phyloP scores from a whole-genome alignment of 768 basidiomycete genomes.

The Mycena galericulata region DNA sequence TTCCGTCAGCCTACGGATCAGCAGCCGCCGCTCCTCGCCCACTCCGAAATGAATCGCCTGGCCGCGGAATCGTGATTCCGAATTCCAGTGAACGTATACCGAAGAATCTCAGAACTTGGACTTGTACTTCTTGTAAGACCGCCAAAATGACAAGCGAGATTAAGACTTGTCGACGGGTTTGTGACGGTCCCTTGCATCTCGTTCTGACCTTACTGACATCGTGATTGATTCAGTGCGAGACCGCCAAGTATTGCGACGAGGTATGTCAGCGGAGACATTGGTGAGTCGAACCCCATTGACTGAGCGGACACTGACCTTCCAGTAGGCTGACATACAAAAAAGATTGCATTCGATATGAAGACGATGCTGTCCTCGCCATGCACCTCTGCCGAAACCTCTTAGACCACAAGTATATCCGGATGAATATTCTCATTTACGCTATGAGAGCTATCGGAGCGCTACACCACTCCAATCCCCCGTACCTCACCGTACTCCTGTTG shows the following conservation, averaged over 20 bases:
- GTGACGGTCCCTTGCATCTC: background rate
- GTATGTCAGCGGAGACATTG: slow-evolving; percentile 13
- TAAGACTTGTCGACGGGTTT: slow-evolving; percentile 8
- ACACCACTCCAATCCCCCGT: slow-evolving; percentile 11
- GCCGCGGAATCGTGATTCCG: background rate
- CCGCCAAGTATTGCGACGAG: slow-evolving; percentile 3
- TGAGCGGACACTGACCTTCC: background rate
- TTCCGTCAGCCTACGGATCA: slow-evolving; percentile 11
- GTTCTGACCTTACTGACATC: background rate
- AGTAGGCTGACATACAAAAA: slow-evolving; percentile 5
- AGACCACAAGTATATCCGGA: slow-evolving; percentile 7
- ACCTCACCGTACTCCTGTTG: slow-evolving; percentile 1
- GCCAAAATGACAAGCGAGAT: background rate
- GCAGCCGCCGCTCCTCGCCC: background rate
- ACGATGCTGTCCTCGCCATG: background rate
- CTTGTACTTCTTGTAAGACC: slow-evolving; percentile 8
- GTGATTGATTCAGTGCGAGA: background rate
- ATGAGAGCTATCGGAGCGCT: slow-evolving; percentile 22
- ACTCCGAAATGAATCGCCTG: background rate
- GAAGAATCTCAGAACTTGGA: background rate
- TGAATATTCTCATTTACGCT: background rate
- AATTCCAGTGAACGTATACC: background rate
- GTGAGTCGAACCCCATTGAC: background rate
- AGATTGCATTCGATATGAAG: slow-evolving; percentile 2
- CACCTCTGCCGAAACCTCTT: slow-evolving; percentile 1